Evolutionary conservation across 768 basidiomycete genomes (phyloP), one percentile per base, ranked within the genome.

Genomic region (Russula ochroleuca): DNA sequence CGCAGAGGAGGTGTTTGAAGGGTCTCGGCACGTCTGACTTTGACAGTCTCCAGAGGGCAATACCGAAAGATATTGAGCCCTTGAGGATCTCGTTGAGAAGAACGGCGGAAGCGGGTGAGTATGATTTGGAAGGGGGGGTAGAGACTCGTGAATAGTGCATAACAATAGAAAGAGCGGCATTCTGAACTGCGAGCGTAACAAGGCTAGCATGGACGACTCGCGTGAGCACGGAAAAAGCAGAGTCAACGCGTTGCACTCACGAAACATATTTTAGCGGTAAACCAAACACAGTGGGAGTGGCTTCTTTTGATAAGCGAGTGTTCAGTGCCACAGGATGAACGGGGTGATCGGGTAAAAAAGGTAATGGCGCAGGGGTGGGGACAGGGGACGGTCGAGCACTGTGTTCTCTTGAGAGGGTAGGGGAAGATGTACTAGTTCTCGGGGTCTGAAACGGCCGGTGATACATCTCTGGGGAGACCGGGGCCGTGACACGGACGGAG

Each of bases 141-240:
- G 91, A 90, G 62, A 94, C 88, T 64, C 97, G 85, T n/a, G 97
- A 98, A 76, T 98, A 92, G 79, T 98, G 94, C 92, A 99, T 96
- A 68, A 98, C 92, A 72, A 99, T 94, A 58, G 94, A 94, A 54
- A 99, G 79, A 11, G 92, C 86, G 35, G 93, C 93, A 76, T 98
- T 98, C 78, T 99, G 96, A 3, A 96, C 87, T 5, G 93, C 93
- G 55, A 95, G 84, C 19, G 90, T 92, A 67, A 94, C 84, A 63
- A 92, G 80, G 15, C 89, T 90, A 69, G 63, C 14, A 40, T 41
- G 23, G 41, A 23, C 51, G 53, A 48, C 58, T 38, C 21, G 64
- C 49, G 41, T 55, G 47, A 62, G 50, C 63, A 11, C n/a, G 17
- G 21, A 50, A 35, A 31, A 23, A 19, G 54, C 19, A 11, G 38